Evolutionary conservation across 2,329 filamentous ascomycete species (phyloP).

Genomic region (Leptodontidium sp.): DNA sequence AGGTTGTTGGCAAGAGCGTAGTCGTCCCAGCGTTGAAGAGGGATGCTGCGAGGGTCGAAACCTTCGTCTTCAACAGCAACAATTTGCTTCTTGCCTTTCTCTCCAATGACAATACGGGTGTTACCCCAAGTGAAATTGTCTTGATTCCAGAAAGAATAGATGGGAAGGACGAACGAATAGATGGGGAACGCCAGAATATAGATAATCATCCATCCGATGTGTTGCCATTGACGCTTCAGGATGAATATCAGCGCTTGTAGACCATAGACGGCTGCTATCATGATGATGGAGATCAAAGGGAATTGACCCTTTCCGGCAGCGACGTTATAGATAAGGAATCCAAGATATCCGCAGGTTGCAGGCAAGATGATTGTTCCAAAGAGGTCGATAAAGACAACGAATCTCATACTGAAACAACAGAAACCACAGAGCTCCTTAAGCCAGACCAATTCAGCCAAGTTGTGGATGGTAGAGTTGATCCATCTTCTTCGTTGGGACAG

Average conservation of each 20-base stretch:
- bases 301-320: conserved; percentile 76
- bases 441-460: conserved; percentile 87
- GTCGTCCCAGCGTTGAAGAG: conserved; percentile 96
- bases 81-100: conserved; percentile 90
- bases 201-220: conserved; percentile 99
- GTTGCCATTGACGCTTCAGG: conserved; percentile 96
- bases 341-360: conserved; percentile 86
- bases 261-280: conserved; percentile 92
- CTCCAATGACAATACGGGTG: conserved; percentile 95
- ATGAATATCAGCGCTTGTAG: conserved; percentile 97
- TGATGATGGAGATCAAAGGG: conserved; percentile 85
- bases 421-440: conserved; percentile 97
- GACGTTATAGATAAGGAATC: conserved; percentile 84
- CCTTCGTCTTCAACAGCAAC: conserved; percentile 84
- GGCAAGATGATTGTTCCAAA: conserved; percentile 92
- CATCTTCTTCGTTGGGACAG: conserved; percentile 98
- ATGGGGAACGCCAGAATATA: conserved; percentile 96
- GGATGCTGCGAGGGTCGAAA: conserved; percentile 92
- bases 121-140: conserved; percentile 99
- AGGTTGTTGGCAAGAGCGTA: conserved; percentile 88
- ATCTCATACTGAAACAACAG: conserved; percentile 98
- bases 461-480: conserved; percentile 99
- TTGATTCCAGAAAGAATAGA: conserved; percentile 99
- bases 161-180: conserved; percentile 86
- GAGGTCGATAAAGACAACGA: conserved; percentile 93